Evolutionary conservation across 345 rosid species (phyloP).

Genomic region (Lepidium africanum): DNA sequence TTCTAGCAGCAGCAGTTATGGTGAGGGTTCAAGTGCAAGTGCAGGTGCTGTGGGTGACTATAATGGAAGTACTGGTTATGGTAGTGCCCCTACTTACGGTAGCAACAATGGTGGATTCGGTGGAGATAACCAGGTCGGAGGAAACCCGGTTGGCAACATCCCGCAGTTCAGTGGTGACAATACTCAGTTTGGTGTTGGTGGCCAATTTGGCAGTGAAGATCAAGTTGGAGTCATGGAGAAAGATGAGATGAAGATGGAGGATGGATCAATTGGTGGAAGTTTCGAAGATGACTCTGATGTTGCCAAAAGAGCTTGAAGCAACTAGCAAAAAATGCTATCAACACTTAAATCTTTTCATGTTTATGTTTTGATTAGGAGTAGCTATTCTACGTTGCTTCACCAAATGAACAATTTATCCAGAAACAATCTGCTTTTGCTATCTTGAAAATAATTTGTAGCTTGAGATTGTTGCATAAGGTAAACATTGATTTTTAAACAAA

Average conservation of each 20-base stretch:
- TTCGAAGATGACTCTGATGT: conserved; percentile 34
- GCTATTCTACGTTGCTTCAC: neutral
- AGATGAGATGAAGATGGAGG: conserved; percentile 1
- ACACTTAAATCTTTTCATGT: neutral
- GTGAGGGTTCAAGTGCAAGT: conserved; percentile 18
- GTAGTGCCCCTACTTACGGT: conserved; percentile 10
- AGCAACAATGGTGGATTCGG: conserved; percentile 12
- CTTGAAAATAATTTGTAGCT: conserved; percentile 16
- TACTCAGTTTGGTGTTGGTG: conserved; percentile 12
- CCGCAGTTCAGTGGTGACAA: conserved; percentile 27
- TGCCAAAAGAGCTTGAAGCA: conserved; percentile 67
- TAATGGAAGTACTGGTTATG: conserved; percentile 31
- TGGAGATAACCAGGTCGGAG: conserved; percentile 22
- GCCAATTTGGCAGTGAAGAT: conserved; percentile 15
- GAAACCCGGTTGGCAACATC: conserved; percentile 8
- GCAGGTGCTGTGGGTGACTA: conserved; percentile 28
- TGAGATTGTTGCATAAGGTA: conserved; percentile 11
- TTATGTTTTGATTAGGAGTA: neutral
- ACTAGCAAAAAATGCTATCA: neutral
- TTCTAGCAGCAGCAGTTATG: conserved; percentile 13
- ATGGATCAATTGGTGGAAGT: conserved; percentile 24
- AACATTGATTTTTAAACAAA: neutral
- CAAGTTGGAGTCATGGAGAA: conserved; percentile 26
- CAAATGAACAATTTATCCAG: neutral
- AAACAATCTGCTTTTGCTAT: conserved; percentile 8